Base-by-base conservation (phyloP, 139 green algal genomes). In the Trebouxia sp. region DNA sequence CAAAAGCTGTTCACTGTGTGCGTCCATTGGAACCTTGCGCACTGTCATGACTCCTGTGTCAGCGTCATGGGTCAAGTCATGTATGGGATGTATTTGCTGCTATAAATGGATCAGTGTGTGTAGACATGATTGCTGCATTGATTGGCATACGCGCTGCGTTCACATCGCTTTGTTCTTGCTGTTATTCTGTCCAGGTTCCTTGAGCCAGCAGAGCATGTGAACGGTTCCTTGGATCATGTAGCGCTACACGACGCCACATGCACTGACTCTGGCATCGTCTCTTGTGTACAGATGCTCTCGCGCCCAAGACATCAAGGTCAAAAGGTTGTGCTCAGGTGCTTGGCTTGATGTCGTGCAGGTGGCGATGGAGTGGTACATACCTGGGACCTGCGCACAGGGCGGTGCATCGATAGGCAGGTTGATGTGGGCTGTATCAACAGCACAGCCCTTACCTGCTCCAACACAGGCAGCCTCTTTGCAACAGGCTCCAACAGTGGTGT, bases 381-480 rank as follows among this genome's bases (percentile, higher is more conserved):
- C 3, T 99, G 95, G 95, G 96, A 99, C 83, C 74, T 98, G 83
- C 90, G 96, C 76, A 98, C 80, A 55, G 88, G 87, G 76, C 89
- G 88, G 28, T 98, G 95, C 88, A 56, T 96, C 30, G 47, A 84
- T n/a, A 80, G 87, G 37, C 81, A 90, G 22, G 51, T 86, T 6
- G 96, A 99, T 79, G 88, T 93, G 76, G 95, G 92, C 42, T 87
- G 88, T 80, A 78, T 93, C 30, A 81, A 83, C 32, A 78, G 80
- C 38, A 87, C 88, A 17, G 62, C 87, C 0, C 85, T 98, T 42
- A 87, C 91, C 0, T 72, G 87, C 17, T 96, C 93, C 0, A 75
- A 86, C 3, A 81, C 91, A 58, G 88, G 89, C 55, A 9, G 48
- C 22, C 88, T 90, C 17, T 84, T 96, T 39, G 94, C 95, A 0